These are phyloP conservation scores for Limtongozyma cylindracea DNA, from an alignment of 805 yeast species.

Conservation along the genomic window DNA sequence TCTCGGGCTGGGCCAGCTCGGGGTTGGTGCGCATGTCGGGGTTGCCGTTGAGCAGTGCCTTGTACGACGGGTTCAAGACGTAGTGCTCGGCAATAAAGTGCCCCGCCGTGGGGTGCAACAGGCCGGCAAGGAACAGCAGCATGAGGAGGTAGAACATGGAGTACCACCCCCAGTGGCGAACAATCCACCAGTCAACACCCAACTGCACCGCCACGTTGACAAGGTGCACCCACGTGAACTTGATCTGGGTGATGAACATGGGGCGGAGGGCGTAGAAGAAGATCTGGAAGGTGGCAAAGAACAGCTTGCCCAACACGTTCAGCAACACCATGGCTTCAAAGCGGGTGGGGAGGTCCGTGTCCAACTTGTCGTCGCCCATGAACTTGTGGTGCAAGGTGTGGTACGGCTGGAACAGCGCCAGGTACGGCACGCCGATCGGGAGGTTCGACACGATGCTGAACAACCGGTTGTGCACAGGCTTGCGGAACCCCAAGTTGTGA, in stretches of 20 bases:
- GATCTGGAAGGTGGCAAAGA: conserved; percentile 75
- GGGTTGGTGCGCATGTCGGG: conserved; percentile 7
- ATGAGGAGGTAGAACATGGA: conserved; percentile 40
- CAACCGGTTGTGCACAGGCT: conserved; percentile 51
- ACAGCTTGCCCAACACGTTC: conserved; percentile 65
- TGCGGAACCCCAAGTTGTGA: conserved; percentile 65
- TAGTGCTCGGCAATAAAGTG: conserved; percentile 93
- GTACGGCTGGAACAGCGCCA: conserved; percentile 75
- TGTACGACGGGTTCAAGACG: conserved; percentile 33
- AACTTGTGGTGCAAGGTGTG: conserved; percentile 84
- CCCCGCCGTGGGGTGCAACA: conserved; percentile 84
- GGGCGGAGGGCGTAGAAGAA: conserved; percentile 81
- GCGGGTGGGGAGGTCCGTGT: conserved; percentile 71
- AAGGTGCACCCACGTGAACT: conserved; percentile 52
- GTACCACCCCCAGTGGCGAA: conserved; percentile 35
- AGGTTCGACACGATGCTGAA: conserved; percentile 57
- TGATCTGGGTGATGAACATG: conserved; percentile 55
- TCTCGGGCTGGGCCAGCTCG: conserved; percentile 30
- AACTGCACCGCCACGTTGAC: conserved; percentile 40
- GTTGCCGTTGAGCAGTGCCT: conserved; percentile 19
- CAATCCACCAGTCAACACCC: conserved; percentile 27
- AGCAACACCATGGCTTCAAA: conserved; percentile 55
- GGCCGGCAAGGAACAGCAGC: conserved; percentile 73
- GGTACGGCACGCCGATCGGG: conserved; percentile 78
- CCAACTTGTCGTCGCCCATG: conserved; percentile 60